Conservation (phyloP, 306 rosid genomes). For the Glycine tomentella region DNA sequence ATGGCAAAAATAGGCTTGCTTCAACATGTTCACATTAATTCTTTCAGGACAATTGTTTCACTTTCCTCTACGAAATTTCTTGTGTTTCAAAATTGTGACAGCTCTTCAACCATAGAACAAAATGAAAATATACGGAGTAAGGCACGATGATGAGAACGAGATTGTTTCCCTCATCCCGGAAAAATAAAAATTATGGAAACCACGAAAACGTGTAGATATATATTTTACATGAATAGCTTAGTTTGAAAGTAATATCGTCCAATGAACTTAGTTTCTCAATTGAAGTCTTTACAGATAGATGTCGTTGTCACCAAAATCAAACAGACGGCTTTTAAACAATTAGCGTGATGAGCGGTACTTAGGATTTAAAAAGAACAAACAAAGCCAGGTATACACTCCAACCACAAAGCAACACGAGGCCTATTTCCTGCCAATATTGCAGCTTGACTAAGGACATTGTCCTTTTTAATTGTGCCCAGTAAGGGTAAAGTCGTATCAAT, state of each 20-base stretch:
- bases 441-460: neutral
- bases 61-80: neutral
- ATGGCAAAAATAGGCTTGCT: no score
- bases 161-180: neutral
- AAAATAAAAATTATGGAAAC: no score
- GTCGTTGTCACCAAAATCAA: slow-evolving; percentile 14
- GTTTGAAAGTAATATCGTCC: slow-evolving; percentile 12
- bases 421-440: neutral
- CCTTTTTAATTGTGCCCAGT: neutral
- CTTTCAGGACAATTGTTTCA: no score
- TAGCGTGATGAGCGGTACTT: no score
- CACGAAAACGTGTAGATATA: neutral
- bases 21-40: no score
- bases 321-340: neutral
- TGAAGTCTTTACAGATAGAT: neutral
- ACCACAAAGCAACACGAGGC: no score
- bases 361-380: neutral
- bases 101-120: slow-evolving; percentile 1
- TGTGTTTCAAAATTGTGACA: neutral
- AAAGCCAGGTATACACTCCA: no score
- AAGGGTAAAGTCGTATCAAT: neutral
- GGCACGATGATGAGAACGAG: no score
- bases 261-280: neutral
- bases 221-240: neutral
- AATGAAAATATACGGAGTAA: neutral